These are phyloP conservation scores for Seiridium unicorne DNA, from an alignment of 2,329 filamentous ascomycete species.

Conservation along the genomic window DNA sequence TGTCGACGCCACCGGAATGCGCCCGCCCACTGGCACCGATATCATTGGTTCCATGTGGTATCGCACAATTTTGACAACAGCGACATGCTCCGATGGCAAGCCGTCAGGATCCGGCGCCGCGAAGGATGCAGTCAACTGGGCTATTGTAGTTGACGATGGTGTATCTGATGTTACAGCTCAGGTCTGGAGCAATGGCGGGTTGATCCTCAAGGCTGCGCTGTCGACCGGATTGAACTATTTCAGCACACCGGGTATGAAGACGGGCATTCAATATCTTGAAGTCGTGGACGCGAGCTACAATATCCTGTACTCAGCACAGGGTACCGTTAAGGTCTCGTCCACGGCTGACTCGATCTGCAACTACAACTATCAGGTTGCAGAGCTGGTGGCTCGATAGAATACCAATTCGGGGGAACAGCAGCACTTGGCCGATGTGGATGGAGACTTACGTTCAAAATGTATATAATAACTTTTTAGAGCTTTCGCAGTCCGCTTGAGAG, in stretches of 20 bases:
- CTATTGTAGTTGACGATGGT: constrained; percentile 20
- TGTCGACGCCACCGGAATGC: constrained; percentile 17
- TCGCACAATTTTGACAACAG: constrained; percentile 17
- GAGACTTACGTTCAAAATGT: no score
- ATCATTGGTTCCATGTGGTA: constrained; percentile 33
- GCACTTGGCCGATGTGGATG: background rate
- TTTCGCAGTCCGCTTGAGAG: no score
- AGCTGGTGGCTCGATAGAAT: constrained; percentile 8
- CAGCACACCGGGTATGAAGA: constrained; percentile 18
- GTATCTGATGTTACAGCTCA: constrained; percentile 15
- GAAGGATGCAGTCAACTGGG: constrained; percentile 26
- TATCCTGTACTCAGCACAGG: constrained; percentile 18
- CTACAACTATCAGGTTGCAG: constrained; percentile 28
- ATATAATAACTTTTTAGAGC: no score
- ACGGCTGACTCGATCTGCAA: constrained; percentile 25
- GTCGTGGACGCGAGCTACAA: constrained; percentile 18
- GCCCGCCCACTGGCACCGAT: constrained; percentile 12
- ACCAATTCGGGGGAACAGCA: background rate
- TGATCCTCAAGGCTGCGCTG: constrained; percentile 15
- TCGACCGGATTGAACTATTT: constrained; percentile 19
- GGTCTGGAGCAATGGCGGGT: constrained; percentile 21
- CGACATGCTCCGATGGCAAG: constrained; percentile 12
- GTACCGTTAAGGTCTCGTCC: constrained; percentile 19
- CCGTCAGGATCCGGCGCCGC: constrained; percentile 22
- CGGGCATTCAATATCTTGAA: constrained; percentile 26